Base-by-base conservation (phyloP, 2,329 filamentous ascomycete species). In the Septoria linicola region DNA sequence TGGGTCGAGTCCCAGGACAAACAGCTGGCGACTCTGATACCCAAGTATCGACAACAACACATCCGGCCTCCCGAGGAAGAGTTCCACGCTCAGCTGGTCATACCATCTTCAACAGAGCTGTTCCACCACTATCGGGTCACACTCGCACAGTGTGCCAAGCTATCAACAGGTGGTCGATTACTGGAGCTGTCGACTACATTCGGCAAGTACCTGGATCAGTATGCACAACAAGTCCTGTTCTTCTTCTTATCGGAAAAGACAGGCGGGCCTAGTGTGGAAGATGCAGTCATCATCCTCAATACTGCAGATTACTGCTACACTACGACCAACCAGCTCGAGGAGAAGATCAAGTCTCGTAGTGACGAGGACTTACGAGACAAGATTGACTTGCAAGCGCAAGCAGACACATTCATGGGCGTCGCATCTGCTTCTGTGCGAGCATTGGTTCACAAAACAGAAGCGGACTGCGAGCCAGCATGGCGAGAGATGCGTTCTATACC, bases 1-100 rank as follows among this genome's bases (percentile, higher is more conserved):
- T 99, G 93, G 93, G 90, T 99, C 1, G 92, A 97, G 54, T 92
- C 89, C 8, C 93, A 97, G 70, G 92, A 96, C 70, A 92, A 84
- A 62, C 86, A 95, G 63, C 77, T 97, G 51, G 86, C 89, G 4
- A 72, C 77, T 6, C 83, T 97, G 72, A 88, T 99, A 58, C 90
- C 90, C 0, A 89, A 84, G 67, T 97, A 97, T 71, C 88, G 87
- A 59, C 81, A 80, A 53, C 89, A 96, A 61, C 87, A 89, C 0
- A 78, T 95, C 2, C 79, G 90, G 34, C 83, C 88, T 2, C 75
- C 80, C 0, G 93, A 96, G 59, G 93, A 99, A 62, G 93, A 99
- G 49, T 97, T 97, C 69, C 88, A 89, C 35, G 78, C 88, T 0
- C 89, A 95, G 67, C 84, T 89, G 37, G 92, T 99, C 50, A 92